Evolutionary conservation across 2,329 filamentous ascomycete genomes (phyloP).

Genomic region (Fusarium sp.): DNA sequence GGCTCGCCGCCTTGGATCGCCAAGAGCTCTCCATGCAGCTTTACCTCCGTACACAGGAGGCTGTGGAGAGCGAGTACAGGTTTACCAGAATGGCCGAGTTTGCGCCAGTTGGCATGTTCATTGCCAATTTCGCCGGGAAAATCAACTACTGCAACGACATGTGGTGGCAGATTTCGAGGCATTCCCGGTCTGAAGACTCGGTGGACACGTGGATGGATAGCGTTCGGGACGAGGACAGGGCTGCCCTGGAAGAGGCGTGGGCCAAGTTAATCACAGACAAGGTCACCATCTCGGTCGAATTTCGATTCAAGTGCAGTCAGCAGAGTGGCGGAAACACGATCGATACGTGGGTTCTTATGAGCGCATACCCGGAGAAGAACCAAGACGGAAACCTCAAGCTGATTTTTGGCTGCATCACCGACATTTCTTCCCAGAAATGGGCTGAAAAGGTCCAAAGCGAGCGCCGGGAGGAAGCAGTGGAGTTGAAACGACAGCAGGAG

Average conservation of each 20-base stretch:
- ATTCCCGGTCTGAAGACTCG: conserved; percentile 64
- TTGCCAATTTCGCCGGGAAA: conserved; percentile 72
- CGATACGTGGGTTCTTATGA: conserved; percentile 81
- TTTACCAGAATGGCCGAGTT: conserved; percentile 88
- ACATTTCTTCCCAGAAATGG: conserved; percentile 86
- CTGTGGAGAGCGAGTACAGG: conserved; percentile 73
- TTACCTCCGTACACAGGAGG: conserved; percentile 68
- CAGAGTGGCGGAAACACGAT: conserved; percentile 65
- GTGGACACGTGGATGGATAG: conserved; percentile 76
- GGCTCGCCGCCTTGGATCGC: conserved; percentile 76
- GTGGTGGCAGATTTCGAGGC: conserved; percentile 75
- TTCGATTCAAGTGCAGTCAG: conserved; percentile 75
- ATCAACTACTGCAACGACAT: conserved; percentile 85
- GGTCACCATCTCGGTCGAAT: conserved; percentile 72
- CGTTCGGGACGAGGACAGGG: conserved; percentile 71
- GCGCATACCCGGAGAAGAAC: conserved; percentile 75
- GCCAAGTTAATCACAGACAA: conserved; percentile 66
- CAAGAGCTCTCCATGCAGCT: conserved; percentile 80
- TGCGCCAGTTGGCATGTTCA: conserved; percentile 84
- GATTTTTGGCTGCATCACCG: conserved; percentile 81
- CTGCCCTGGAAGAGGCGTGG: conserved; percentile 68
- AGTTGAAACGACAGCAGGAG: conserved; percentile 75
- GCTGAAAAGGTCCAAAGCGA: conserved; percentile 81
- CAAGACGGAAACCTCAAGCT: conserved; percentile 70
- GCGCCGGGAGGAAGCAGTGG: conserved; percentile 79